Conservation (phyloP, 805 yeast genomes). For the Starmerella etchellsii region DNA sequence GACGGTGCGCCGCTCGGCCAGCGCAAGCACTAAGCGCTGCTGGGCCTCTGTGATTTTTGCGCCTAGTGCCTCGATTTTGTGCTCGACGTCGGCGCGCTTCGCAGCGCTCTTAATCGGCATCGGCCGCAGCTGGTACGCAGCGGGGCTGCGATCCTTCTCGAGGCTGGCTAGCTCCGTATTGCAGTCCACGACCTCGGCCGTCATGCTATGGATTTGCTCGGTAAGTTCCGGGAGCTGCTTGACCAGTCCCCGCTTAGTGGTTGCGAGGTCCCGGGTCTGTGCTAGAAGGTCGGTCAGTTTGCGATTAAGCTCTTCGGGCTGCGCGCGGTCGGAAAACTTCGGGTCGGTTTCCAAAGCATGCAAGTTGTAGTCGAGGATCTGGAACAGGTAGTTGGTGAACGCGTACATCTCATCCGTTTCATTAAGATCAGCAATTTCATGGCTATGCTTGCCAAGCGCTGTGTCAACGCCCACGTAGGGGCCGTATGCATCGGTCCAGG, state of each 20-base stretch:
- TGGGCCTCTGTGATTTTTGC: not conserved
- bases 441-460: not conserved
- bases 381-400: constrained; percentile 16
- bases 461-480: not conserved
- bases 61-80: not conserved
- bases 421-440: not conserved
- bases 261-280: not conserved
- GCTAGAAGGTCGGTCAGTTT: not conserved
- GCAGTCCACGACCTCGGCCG: not conserved
- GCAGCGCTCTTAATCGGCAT: constrained; percentile 2
- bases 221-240: not conserved
- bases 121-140: constrained; percentile 10
- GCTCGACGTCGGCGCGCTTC: not conserved
- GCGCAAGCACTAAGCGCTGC: constrained; percentile 1
- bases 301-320: not conserved
- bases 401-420: constrained; percentile 16
- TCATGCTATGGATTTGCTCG: not conserved
- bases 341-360: constrained; percentile 3
- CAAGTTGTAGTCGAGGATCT: constrained; percentile 18
- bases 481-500: not conserved
- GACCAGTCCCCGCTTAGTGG: not conserved
- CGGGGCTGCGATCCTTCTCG: not conserved
- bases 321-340: not conserved
- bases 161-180: not conserved
- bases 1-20: not conserved